Evolutionary conservation across 169 alveolate species (phyloP).

Genomic region (Plasmodium ovale): DNA sequence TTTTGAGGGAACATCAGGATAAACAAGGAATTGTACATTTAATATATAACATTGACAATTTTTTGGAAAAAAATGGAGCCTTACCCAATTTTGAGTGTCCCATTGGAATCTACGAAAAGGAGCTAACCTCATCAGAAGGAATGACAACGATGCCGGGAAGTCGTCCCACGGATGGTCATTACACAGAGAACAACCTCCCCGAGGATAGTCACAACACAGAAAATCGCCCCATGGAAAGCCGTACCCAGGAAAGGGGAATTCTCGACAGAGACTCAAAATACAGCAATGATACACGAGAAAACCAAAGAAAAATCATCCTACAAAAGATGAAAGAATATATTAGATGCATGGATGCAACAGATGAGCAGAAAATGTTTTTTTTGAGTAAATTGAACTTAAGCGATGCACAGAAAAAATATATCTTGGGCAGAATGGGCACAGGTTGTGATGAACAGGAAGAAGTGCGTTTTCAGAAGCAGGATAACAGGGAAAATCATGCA

Average conservation of each 20-base stretch:
- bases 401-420: conserved; percentile 1
- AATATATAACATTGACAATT: conserved; percentile 20
- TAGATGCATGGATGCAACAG: background rate
- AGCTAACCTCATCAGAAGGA: background rate
- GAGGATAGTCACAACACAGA: background rate
- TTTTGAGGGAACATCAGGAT: conserved; percentile 17
- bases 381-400: background rate
- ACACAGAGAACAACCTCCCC: background rate
- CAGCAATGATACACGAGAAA: background rate
- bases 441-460: background rate
- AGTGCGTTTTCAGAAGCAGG: too few relatives aligned
- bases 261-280: background rate
- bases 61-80: conserved; percentile 4
- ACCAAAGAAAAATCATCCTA: conserved; percentile 6
- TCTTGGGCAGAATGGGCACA: background rate
- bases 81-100: background rate
- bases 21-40: conserved; percentile 25
- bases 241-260: background rate
- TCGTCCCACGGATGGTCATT: background rate
- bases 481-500: background rate
- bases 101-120: background rate
- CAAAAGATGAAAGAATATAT: conserved; percentile 30
- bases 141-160: background rate
- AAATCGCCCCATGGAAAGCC: background rate
- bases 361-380: conserved; percentile 7